These are phyloP conservation scores for Lactifluus piperatus DNA, from an alignment of 768 basidiomycete species.

Conservation along the genomic window DNA sequence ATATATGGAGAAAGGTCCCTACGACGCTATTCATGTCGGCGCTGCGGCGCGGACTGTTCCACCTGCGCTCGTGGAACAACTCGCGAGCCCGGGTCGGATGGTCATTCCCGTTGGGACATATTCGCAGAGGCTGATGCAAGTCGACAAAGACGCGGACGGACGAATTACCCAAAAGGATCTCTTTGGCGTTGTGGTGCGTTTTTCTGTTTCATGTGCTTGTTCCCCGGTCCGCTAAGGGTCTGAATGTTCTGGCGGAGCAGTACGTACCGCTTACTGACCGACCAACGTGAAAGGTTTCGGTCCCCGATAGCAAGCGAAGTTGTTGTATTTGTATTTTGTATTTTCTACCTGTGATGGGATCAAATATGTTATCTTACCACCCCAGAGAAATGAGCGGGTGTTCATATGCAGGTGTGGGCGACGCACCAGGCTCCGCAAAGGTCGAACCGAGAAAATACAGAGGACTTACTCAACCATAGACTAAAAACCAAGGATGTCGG, in stretches of 20 bases:
- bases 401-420: no score
- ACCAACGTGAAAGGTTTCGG: neutral
- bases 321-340: neutral
- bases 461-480: no score
- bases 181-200: constrained; percentile 75
- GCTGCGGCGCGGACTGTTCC: constrained; percentile 81
- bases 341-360: neutral
- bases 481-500: no score
- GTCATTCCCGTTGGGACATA: constrained; percentile 79
- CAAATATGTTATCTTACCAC: no score
- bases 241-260: constrained; percentile 27
- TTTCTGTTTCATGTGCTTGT: no score
- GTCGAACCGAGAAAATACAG: no score
- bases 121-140: constrained; percentile 54
- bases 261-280: constrained; percentile 64
- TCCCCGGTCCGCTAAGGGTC: neutral
- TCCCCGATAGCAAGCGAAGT: neutral
- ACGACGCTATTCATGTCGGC: constrained; percentile 82
- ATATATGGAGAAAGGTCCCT: constrained; percentile 22
- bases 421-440: no score
- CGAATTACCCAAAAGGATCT: constrained; percentile 52
- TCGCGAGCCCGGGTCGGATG: constrained; percentile 70
- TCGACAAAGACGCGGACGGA: constrained; percentile 73
- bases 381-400: no score
- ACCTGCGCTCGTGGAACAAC: constrained; percentile 62